Conservation (phyloP, 306 rosid species). For the Citrullus mucosospermus region DNA sequence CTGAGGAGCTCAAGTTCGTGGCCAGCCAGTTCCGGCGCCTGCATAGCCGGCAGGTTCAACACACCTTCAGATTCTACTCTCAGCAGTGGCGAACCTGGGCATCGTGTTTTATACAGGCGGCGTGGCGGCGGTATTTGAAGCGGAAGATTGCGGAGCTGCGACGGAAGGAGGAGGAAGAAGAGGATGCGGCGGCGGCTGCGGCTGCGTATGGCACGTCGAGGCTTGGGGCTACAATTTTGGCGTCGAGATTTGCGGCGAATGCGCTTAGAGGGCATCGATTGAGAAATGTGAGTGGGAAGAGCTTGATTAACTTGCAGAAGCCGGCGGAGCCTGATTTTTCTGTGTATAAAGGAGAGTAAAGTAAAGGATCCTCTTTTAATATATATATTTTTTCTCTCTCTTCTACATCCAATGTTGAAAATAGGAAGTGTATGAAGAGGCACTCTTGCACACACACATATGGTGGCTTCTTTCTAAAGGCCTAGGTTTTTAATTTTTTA, state of each 20-base stretch:
- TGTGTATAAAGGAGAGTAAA: conserved; percentile 8
- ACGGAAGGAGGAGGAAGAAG: conserved; percentile 35
- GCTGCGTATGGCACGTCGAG: conserved; percentile 10
- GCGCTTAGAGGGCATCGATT: conserved; percentile 48
- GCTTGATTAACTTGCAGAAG: conserved; percentile 29
- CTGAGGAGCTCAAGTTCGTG: conserved; percentile 78
- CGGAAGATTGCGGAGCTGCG: conserved; percentile 29
- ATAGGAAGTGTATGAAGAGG: no score
- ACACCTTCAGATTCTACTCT: conserved; percentile 81
- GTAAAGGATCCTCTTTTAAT: no score
- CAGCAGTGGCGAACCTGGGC: conserved; percentile 99
- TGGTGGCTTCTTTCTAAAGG: no score
- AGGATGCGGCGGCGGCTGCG: conserved; percentile 10
- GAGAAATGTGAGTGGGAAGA: conserved; percentile 20
- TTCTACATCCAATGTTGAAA: no score
- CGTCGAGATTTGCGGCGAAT: conserved; percentile 70
- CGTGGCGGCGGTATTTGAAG: conserved; percentile 53
- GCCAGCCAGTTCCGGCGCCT: conserved; percentile 79
- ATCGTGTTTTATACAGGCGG: conserved; percentile 69
- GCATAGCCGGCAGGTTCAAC: conserved; percentile 79
- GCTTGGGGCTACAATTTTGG: conserved; percentile 43
- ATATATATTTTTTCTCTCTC: no score
- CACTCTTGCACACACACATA: no score
- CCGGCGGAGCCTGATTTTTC: conserved; percentile 81
- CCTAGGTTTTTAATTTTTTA: no score